Evolutionary conservation across 192 early-diverging fungal genomes (phyloP).

Genomic region (Gryganskiella cystojenkinii): DNA sequence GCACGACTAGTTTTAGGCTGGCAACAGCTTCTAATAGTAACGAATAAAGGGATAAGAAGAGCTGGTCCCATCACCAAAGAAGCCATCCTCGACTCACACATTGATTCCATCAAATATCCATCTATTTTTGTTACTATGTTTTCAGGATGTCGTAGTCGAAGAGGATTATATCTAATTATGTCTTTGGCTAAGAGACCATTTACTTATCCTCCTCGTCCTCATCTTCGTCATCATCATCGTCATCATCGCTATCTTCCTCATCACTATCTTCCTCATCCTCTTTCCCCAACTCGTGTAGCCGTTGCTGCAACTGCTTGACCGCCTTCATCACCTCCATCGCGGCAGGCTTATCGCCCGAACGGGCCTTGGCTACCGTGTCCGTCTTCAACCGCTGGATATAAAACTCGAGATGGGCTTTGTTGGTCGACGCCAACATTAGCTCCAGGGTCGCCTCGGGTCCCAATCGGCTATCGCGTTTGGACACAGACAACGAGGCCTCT

Average conservation of each 20-base stretch:
- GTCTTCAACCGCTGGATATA: constrained; percentile 49
- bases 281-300: constrained; percentile 22
- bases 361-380: constrained; percentile 45
- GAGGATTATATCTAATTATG: not conserved
- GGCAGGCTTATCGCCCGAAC: constrained; percentile 34
- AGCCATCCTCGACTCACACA: too few species aligned
- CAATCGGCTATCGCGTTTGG: constrained; percentile 1
- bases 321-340: constrained; percentile 49
- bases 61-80: too few species aligned
- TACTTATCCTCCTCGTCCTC: not conserved
- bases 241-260: not conserved
- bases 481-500: not conserved
- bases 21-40: too few species aligned
- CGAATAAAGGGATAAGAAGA: too few species aligned
- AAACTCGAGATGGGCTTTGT: constrained; percentile 13
- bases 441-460: constrained; percentile 34
- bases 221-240: not conserved
- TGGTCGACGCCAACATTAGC: constrained; percentile 25
- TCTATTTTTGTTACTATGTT: constrained; percentile 2
- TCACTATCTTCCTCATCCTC: not conserved
- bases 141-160: not conserved
- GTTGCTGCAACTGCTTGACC: constrained; percentile 38
- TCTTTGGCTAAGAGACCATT: too few species aligned
- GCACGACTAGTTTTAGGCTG: too few species aligned
- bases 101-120: too few species aligned